Base-by-base conservation (phyloP, 1,284 basidiomycete species). In the Apiotrichum mycotoxinovorans region DNA sequence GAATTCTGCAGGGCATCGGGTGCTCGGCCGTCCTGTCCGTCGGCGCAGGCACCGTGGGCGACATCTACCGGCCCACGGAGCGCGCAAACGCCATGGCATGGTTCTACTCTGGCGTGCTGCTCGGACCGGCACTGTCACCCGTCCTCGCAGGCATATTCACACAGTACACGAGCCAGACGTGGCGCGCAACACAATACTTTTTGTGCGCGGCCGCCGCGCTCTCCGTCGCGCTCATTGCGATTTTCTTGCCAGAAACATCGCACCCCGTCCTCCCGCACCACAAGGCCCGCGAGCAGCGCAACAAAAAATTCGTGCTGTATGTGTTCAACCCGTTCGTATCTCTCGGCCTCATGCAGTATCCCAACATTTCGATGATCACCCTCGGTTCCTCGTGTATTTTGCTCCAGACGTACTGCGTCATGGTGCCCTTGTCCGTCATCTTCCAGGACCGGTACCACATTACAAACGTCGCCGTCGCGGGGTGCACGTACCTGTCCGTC, bases 231-330 rank as follows among this genome's bases (percentile, higher is more conserved):
- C 66, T 81, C 11, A 78, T 85, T 33, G 67, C 78, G 10, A 51
- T 83, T 22, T 80, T 82, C 54, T 79, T 89, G 18, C 88, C 89
- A 0, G 89, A 91, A 68, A 90, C 88, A 1, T 81, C 80, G 18
- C 85, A 86, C 65, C 73, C 66, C 76, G 83, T 50, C 67, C 78
- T 51, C 57, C 80, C 72, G 0, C 73, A 77, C 54, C 49, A 66
- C 18, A 51, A 52, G 0, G 58, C 70, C 2, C 61, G 64, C 41
- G 62, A 63, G 26, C 62, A 68, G 33, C 63, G 61, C 25, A 72
- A 68, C 25, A 69, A 73, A 46, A 76, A 69, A 52, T 80, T 76
- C 52, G 70, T 78, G 18, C 66, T 76, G 38, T 80, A 83, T 11
- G 81, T 80, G 71, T 69, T 87, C 52, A 88, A 88, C 68, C 86